Conservation (phyloP, 164 flowering plant species). For the Tetrastigma voinierianum region DNA sequence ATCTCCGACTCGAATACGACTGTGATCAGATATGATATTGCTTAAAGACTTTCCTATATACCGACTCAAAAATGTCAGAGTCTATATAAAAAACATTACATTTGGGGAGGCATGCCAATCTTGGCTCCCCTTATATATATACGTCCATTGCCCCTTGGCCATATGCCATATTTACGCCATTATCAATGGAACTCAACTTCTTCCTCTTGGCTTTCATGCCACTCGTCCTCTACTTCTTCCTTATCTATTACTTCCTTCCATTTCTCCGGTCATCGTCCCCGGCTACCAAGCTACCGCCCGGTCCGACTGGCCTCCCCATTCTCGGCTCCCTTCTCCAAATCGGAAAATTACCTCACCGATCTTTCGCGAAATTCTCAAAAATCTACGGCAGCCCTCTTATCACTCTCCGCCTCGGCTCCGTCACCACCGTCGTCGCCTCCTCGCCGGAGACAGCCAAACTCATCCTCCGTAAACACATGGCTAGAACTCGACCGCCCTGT, state of each 20-base stretch:
- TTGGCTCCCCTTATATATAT: too few species aligned
- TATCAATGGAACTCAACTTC: background rate
- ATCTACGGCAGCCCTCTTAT: slow-evolving; percentile 27
- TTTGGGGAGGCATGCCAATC: too few species aligned
- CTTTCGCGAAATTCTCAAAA: slow-evolving; percentile 15
- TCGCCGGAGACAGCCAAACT: slow-evolving; percentile 23
- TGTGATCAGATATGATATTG: too few species aligned
- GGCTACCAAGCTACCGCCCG: slow-evolving; percentile 19
- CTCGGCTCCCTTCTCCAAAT: slow-evolving; percentile 24
- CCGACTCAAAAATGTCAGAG: too few species aligned
- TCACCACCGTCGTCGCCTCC: slow-evolving; percentile 24
- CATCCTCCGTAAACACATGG: slow-evolving; percentile 25
- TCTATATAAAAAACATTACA: too few species aligned
- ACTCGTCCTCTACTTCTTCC: background rate
- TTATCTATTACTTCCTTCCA: too few species aligned
- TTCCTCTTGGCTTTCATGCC: background rate
- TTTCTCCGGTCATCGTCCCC: background rate
- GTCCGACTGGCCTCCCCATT: slow-evolving; percentile 28
- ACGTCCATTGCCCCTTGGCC: too few species aligned
- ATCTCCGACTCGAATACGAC: too few species aligned
- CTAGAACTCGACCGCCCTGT: slow-evolving; percentile 19
- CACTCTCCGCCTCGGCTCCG: slow-evolving; percentile 24
- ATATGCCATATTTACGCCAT: too few species aligned
- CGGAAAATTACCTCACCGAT: slow-evolving; percentile 22
- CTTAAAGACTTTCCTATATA: too few species aligned